Conservation (phyloP, 208 protist genomes). For the Lotmaria passim region DNA sequence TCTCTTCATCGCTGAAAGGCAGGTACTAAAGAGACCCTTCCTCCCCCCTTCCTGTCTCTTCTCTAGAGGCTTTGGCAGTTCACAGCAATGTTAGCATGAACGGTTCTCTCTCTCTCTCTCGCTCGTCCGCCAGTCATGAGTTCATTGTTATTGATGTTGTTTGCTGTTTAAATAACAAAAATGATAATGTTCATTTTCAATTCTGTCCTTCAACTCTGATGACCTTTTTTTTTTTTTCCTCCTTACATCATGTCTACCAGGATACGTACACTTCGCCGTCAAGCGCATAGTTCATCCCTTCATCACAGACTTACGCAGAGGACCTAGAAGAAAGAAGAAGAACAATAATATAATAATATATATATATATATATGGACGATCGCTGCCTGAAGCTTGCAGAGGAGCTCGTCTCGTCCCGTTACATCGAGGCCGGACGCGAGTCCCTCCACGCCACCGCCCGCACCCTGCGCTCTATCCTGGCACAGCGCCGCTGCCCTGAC, state of each 20-base stretch:
- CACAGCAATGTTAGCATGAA: no score
- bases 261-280: no score
- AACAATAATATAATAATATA: not conserved
- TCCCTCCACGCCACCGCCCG: slow-evolving; percentile 40
- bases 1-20: no score
- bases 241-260: no score
- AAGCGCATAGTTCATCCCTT: no score
- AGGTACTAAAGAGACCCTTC: no score
- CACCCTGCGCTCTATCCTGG: slow-evolving; percentile 61
- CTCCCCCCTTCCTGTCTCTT: no score
- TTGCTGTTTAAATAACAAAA: not conserved
- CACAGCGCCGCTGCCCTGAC: slow-evolving; percentile 90
- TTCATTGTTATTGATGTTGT: slow-evolving; percentile 3
- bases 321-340: not conserved
- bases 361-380: slow-evolving; percentile 47
- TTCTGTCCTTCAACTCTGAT: slow-evolving; percentile 2
- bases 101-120: no score
- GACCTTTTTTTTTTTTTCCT: slow-evolving; percentile 2
- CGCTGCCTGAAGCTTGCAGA: slow-evolving; percentile 47
- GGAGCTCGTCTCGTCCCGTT: slow-evolving; percentile 49
- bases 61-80: no score
- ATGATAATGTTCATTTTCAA: no score
- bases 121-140: no score
- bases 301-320: not conserved
- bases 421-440: slow-evolving; percentile 63